Evolutionary conservation across 1,284 basidiomycete species (phyloP).

Genomic region (Papiliotrema laurentii): DNA sequence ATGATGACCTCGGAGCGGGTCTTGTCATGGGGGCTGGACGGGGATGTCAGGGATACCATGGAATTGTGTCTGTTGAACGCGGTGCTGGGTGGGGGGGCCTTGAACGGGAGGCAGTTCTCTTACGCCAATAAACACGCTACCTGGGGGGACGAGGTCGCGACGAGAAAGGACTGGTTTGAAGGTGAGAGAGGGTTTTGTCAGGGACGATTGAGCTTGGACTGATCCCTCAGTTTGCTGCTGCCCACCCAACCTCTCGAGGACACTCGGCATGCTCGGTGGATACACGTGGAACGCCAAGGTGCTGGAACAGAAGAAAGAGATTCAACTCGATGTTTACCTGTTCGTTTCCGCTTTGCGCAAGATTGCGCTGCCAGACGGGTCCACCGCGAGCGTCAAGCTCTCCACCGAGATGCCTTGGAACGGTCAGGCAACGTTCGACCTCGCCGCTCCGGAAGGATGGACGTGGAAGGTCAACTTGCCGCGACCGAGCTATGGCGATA

Average conservation of each 20-base stretch:
- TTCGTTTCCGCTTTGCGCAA: constrained; percentile 25
- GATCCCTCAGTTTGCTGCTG: constrained; percentile 31
- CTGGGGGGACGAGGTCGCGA: constrained; percentile 25
- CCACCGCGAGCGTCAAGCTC: constrained; percentile 20
- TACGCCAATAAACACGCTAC: constrained; percentile 36
- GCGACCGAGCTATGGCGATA: constrained; percentile 22
- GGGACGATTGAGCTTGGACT: not conserved
- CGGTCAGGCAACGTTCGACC: constrained; percentile 13
- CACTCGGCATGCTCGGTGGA: constrained; percentile 36
- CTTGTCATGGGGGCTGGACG: constrained; percentile 19
- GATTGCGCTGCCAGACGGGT: constrained; percentile 20
- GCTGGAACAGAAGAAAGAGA: constrained; percentile 12
- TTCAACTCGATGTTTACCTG: constrained; percentile 26
- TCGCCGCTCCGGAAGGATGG: constrained; percentile 27
- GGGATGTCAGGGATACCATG: constrained; percentile 25
- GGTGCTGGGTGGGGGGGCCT: constrained; percentile 26
- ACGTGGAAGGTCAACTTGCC: constrained; percentile 24
- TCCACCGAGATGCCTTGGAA: constrained; percentile 31
- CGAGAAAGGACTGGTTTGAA: constrained; percentile 33
- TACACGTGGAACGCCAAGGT: constrained; percentile 28
- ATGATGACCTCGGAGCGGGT: constrained; percentile 38
- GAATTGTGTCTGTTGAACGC: constrained; percentile 33
- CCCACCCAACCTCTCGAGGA: constrained; percentile 32
- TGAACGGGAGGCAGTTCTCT: constrained; percentile 30
- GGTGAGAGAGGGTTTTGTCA: constrained; percentile 12